These are phyloP conservation scores for Verticillium nonalfalfae DNA, from an alignment of 2,329 filamentous ascomycete species.

Conservation along the genomic window DNA sequence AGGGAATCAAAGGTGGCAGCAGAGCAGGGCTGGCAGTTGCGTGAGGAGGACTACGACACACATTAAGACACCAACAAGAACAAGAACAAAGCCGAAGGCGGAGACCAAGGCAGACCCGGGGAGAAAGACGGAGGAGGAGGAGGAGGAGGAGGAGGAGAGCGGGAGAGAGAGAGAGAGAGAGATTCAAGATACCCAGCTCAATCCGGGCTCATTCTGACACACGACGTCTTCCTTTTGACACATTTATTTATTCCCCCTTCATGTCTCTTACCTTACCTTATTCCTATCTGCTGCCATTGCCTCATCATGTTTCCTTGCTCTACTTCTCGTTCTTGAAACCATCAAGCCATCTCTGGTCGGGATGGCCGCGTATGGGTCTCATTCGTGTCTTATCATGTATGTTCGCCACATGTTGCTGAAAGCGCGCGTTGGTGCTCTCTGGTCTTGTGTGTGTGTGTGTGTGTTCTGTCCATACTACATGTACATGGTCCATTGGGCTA, in stretches of 20 bases:
- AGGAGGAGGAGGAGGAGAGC: constrained; percentile 12
- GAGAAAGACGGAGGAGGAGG: constrained; percentile 5
- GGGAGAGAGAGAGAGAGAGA: constrained; percentile 15
- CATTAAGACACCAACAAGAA: neutral
- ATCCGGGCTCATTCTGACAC: constrained; percentile 27
- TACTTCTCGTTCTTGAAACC: neutral
- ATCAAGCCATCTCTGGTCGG: neutral
- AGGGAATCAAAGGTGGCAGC: neutral
- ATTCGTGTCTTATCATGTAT: neutral
- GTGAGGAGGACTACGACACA: neutral
- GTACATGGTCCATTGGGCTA: too few species aligned
- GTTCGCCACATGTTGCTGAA: too few species aligned
- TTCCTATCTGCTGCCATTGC: neutral
- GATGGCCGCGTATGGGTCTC: neutral
- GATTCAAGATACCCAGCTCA: constrained; percentile 33
- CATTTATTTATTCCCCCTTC: constrained; percentile 1
- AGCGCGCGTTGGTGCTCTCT: too few species aligned
- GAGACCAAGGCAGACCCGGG: neutral
- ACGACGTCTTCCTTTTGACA: constrained; percentile 14
- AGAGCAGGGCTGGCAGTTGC: constrained; percentile 5
- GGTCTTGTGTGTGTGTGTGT: too few species aligned
- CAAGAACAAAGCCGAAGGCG: too few species aligned
- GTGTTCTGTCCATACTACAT: too few species aligned
- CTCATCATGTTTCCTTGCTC: neutral
- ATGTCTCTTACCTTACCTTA: neutral